These are phyloP conservation scores for Lolium rigidum DNA, from an alignment of 176 grass and related monocot species.

Conservation along the genomic window DNA sequence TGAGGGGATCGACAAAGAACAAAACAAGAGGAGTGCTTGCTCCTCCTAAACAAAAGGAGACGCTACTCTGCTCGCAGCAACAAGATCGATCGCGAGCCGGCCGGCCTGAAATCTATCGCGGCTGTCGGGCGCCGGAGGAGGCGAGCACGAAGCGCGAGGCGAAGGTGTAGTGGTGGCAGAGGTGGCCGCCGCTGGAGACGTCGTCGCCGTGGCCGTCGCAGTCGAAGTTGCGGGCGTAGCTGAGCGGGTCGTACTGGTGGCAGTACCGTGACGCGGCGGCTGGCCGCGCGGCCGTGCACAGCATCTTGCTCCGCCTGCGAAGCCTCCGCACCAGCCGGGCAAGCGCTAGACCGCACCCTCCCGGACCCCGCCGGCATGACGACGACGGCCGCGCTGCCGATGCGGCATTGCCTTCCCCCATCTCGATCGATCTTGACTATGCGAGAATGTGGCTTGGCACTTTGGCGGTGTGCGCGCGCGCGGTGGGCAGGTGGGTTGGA, in stretches of 20 bases:
- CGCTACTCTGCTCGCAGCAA: neutral
- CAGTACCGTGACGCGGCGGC: conserved; percentile 38
- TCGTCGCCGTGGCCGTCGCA: conserved; percentile 42
- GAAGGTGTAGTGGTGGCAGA: conserved; percentile 64
- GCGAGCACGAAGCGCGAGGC: conserved; percentile 70
- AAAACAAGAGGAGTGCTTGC: too few species aligned
- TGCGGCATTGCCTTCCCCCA: conserved; percentile 13
- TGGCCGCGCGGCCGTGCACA: conserved; percentile 48
- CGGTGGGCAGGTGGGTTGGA: too few species aligned
- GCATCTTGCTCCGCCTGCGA: conserved; percentile 65
- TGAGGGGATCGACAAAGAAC: too few species aligned
- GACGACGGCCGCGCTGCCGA: neutral
- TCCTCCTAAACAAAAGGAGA: neutral
- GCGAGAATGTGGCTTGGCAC: neutral
- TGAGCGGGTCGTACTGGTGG: conserved; percentile 83
- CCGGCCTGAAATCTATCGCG: neutral
- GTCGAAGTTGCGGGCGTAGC: conserved; percentile 94
- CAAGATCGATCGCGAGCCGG: too few species aligned
- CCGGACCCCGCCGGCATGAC: neutral
- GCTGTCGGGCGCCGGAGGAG: neutral
- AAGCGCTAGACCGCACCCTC: conserved; percentile 53
- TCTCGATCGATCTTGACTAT: neutral
- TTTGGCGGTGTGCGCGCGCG: too few species aligned
- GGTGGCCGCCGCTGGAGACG: conserved; percentile 18
- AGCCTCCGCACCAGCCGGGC: conserved; percentile 72